Conservation (phyloP, 331 rosid genomes). For the Erythrophleum ivorense region DNA sequence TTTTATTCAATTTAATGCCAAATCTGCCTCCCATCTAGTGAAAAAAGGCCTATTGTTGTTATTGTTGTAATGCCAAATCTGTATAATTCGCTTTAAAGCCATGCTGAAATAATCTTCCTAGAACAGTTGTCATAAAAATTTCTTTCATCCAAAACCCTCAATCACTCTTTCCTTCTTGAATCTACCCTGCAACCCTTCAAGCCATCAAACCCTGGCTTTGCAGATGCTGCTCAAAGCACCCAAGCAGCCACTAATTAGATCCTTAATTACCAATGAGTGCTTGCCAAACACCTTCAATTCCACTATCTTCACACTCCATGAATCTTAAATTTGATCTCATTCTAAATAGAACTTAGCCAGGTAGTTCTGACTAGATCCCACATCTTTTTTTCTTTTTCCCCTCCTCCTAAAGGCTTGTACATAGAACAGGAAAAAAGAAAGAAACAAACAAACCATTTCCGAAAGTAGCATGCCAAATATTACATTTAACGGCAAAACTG, state of each 20-base stretch:
- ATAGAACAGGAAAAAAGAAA: slow-evolving; percentile 5
- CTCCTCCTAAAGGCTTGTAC: neutral
- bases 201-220: neutral
- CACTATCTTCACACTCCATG: neutral
- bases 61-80: neutral
- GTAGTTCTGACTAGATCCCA: neutral
- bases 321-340: neutral
- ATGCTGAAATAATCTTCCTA: neutral
- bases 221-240: slow-evolving; percentile 17
- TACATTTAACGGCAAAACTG: slow-evolving; percentile 4
- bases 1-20: neutral
- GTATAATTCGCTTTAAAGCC: neutral
- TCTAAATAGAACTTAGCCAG: slow-evolving; percentile 1
- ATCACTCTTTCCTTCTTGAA: neutral
- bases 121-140: neutral
- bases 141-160: neutral
- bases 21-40: neutral
- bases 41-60: too few relatives aligned
- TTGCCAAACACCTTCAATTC: slow-evolving; percentile 13
- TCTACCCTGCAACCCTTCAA: neutral
- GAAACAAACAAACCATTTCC: neutral
- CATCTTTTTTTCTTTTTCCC: neutral
- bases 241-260: neutral
- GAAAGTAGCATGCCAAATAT: neutral
- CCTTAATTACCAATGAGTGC: slow-evolving; percentile 2